These are phyloP conservation scores for Cryptosporidium felis DNA, from an alignment of 169 alveolate species.

Conservation along the genomic window DNA sequence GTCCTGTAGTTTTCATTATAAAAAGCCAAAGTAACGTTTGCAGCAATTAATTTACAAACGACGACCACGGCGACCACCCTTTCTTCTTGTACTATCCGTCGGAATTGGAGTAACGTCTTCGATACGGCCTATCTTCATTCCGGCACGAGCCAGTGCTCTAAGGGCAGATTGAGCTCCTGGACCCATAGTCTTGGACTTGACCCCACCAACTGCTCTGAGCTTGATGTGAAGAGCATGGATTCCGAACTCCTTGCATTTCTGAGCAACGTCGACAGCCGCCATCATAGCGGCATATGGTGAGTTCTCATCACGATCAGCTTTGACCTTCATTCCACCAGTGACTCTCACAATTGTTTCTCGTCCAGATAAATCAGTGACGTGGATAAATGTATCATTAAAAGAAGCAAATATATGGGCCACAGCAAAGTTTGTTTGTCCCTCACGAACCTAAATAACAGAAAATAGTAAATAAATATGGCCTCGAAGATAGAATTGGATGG, in stretches of 20 bases:
- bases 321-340: constrained; percentile 99
- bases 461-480: too few relatives aligned
- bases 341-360: constrained; percentile 98
- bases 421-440: constrained; percentile 95
- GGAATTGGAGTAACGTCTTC: constrained; percentile 99
- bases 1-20: too few relatives aligned
- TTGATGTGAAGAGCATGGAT: constrained; percentile 98
- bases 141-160: constrained; percentile 99
- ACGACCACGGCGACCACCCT: constrained; percentile 99
- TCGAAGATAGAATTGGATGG: too few relatives aligned
- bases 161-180: constrained; percentile 99
- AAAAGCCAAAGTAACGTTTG: too few relatives aligned
- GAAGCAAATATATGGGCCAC: constrained; percentile 99
- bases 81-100: constrained; percentile 98
- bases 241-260: constrained; percentile 95
- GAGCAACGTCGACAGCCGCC: constrained; percentile 99
- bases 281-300: constrained; percentile 99
- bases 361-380: constrained; percentile 99
- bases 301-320: constrained; percentile 99
- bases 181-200: constrained; percentile 98
- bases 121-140: constrained; percentile 98
- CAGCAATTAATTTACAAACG: constrained; percentile 91
- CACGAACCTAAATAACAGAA: constrained; percentile 78
- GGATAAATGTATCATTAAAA: constrained; percentile 99
- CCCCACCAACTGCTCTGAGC: constrained; percentile 98